Conservation (phyloP, 2,329 filamentous ascomycete genomes). For the Xylariomycetidae sp. region DNA sequence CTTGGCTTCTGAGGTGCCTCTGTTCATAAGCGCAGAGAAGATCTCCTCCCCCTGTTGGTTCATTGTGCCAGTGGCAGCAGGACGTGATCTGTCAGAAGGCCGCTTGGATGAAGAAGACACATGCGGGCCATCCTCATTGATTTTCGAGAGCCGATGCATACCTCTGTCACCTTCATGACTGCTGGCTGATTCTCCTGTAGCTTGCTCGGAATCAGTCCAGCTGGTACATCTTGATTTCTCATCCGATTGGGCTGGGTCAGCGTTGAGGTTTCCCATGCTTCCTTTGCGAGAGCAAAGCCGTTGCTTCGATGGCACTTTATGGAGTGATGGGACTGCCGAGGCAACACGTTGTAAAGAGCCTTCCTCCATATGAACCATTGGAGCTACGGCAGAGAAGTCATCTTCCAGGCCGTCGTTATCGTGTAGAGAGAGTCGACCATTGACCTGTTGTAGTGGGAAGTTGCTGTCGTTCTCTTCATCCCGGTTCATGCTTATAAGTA, state of each 20-base stretch:
- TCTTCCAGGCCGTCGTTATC: constrained; percentile 11
- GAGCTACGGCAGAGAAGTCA: constrained; percentile 6
- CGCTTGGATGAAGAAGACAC: constrained; percentile 32
- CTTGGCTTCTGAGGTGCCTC: too few species aligned
- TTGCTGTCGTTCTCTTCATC: constrained; percentile 26
- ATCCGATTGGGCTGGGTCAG: constrained; percentile 35
- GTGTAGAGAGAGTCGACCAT: too few species aligned
- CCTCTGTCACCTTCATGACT: constrained; percentile 38
- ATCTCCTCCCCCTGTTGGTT: constrained; percentile 51
- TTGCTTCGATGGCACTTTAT: constrained; percentile 39
- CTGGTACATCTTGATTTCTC: constrained; percentile 64
- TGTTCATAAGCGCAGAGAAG: constrained; percentile 59
- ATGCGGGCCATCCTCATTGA: constrained; percentile 50
- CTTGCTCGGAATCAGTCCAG: constrained; percentile 60
- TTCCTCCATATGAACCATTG: constrained; percentile 13
- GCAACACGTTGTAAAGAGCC: constrained; percentile 39
- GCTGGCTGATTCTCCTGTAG: constrained; percentile 44
- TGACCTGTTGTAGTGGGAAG: constrained; percentile 48
- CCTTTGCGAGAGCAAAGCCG: constrained; percentile 47
- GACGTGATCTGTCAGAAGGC: constrained; percentile 19
- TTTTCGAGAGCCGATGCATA: constrained; percentile 55
- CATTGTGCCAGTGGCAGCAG: constrained; percentile 14
- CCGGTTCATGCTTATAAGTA: constrained; percentile 42
- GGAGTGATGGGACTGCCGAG: constrained; percentile 45
- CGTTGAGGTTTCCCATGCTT: constrained; percentile 45